These are phyloP conservation scores for Podospora pseudocomata DNA, from an alignment of 495 filamentous ascomycete species.

Conservation along the genomic window DNA sequence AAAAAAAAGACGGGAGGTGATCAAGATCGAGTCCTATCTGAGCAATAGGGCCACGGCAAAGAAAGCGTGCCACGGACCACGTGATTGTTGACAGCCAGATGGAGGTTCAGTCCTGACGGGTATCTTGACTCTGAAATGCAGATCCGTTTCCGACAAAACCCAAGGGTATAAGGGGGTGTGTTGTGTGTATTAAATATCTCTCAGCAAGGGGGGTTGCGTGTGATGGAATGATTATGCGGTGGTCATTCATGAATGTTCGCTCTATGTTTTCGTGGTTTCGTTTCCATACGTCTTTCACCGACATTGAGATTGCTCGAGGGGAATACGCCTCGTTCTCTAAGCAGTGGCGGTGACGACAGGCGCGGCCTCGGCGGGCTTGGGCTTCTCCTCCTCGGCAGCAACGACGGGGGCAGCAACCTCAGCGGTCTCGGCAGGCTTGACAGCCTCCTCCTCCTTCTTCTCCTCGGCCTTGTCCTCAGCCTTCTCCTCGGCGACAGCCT, in stretches of 20 bases:
- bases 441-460: conserved; percentile 34
- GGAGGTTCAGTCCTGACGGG: conserved; percentile 50
- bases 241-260: conserved; percentile 21
- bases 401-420: conserved; percentile 22
- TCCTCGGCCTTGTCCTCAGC: conserved; percentile 34
- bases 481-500: conserved; percentile 44
- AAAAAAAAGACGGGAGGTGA: conserved; percentile 9
- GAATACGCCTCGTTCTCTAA: conserved; percentile 34
- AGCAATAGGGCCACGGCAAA: neutral
- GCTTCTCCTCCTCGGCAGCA: conserved; percentile 38
- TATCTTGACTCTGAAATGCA: conserved; percentile 52
- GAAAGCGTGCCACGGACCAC: conserved; percentile 4
- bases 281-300: conserved; percentile 21
- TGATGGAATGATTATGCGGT: conserved; percentile 11
- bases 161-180: conserved; percentile 34
- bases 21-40: neutral
- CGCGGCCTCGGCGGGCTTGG: conserved; percentile 36
- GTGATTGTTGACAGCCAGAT: conserved; percentile 15
- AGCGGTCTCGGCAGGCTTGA: conserved; percentile 42
- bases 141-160: conserved; percentile 50
- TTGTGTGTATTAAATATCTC: conserved; percentile 26
- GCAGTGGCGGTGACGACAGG: conserved; percentile 48
- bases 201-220: conserved; percentile 14
- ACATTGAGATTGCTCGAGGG: conserved; percentile 8
- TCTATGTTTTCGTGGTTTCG: conserved; percentile 27